These are phyloP conservation scores for Pyricularia pennisetigena DNA, from an alignment of 2,329 filamentous ascomycete species.

Conservation along the genomic window DNA sequence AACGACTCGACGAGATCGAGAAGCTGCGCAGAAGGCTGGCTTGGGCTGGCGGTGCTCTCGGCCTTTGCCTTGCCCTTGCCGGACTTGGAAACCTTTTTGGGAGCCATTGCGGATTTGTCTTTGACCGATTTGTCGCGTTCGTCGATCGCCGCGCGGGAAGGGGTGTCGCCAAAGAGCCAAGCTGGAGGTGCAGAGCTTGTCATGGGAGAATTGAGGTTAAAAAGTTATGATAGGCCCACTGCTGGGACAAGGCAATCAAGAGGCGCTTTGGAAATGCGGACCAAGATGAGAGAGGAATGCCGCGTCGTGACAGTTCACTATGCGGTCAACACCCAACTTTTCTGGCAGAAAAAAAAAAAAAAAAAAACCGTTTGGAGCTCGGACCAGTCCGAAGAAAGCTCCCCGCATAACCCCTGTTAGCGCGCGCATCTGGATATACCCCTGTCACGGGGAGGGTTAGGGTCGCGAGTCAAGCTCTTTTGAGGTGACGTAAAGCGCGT, in stretches of 20 bases:
- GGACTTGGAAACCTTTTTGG: background rate
- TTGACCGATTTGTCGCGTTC: background rate
- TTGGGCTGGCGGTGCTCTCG: background rate
- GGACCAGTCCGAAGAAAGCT: background rate
- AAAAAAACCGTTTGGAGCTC: background rate
- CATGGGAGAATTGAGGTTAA: background rate
- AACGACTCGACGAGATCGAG: constrained; percentile 59
- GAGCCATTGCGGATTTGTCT: background rate
- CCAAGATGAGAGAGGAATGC: background rate
- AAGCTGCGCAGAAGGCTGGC: constrained; percentile 44
- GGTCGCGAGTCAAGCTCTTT: background rate
- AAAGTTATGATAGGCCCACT: background rate
- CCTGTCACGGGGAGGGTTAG: background rate
- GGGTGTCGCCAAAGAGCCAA: constrained; percentile 4
- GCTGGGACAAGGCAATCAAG: background rate
- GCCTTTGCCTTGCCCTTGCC: background rate
- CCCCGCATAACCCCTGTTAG: background rate
- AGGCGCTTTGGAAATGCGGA: background rate
- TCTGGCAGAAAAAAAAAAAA: background rate
- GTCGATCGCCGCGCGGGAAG: background rate
- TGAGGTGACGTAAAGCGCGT: background rate
- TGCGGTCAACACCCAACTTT: background rate
- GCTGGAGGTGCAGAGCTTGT: constrained; percentile 1
- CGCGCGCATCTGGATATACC: background rate
- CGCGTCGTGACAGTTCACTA: background rate